phyloP scores from a whole-genome alignment of 768 basidiomycete genomes.

The Cubamyces lactineus region DNA sequence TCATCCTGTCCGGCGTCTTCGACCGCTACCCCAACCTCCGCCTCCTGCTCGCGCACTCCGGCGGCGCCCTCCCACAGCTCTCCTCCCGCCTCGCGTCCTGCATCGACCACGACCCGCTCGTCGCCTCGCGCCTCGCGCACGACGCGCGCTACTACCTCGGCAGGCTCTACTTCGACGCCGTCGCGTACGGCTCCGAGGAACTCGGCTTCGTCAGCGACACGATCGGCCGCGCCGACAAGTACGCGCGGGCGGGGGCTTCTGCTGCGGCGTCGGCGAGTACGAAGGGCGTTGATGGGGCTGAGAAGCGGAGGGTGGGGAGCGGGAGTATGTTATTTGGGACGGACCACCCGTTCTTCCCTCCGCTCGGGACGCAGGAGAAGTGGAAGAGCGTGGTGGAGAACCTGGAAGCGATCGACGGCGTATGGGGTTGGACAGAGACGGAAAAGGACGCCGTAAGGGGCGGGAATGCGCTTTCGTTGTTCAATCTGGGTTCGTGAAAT shows the following conservation, averaged over 20 bases:
- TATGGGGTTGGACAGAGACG: constrained; percentile 59
- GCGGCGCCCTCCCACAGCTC: constrained; percentile 80
- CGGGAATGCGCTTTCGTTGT: constrained; percentile 72
- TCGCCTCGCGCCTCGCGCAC: constrained; percentile 72
- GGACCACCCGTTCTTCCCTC: constrained; percentile 92
- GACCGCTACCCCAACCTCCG: constrained; percentile 79
- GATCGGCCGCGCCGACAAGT: constrained; percentile 61
- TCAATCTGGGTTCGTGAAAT: constrained; percentile 41
- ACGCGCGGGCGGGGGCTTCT: constrained; percentile 31
- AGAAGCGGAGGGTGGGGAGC: constrained; percentile 53
- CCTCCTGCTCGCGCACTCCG: constrained; percentile 85
- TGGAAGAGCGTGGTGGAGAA: constrained; percentile 90
- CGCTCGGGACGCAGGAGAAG: constrained; percentile 63
- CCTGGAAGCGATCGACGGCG: constrained; percentile 72
- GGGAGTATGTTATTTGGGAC: constrained; percentile 78
- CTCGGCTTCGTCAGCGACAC: constrained; percentile 76
- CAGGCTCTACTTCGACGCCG: constrained; percentile 80
- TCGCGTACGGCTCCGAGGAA: constrained; percentile 89
- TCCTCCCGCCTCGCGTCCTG: constrained; percentile 87
- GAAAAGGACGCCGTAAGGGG: constrained; percentile 72
- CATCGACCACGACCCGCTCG: constrained; percentile 82
- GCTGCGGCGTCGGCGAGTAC: constrained; percentile 18
- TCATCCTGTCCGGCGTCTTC: constrained; percentile 80
- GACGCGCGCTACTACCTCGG: constrained; percentile 87
- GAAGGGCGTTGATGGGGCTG: constrained; percentile 24